phyloP scores from a whole-genome alignment of 331 rosid genomes.

The Acacia concinna region DNA sequence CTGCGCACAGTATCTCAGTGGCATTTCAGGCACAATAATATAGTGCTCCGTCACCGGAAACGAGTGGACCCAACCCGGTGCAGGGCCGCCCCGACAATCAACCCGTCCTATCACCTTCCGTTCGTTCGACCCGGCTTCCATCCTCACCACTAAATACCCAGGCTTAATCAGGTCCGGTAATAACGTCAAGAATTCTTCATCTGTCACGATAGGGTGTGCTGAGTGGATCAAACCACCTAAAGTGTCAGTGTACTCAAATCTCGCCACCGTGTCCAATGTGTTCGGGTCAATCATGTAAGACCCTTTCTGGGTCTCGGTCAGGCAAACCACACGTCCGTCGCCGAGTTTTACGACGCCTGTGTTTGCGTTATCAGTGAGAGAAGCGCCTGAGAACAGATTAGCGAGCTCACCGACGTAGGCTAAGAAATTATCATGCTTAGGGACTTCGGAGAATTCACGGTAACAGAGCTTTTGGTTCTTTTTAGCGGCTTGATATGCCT shows the following conservation, averaged over 20 bases:
- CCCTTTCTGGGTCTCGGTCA: slow-evolving; percentile 94
- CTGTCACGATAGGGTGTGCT: slow-evolving; percentile 91
- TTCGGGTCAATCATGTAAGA: slow-evolving; percentile 72
- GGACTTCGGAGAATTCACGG: slow-evolving; percentile 92
- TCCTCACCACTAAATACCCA: slow-evolving; percentile 74
- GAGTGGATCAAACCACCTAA: slow-evolving; percentile 88
- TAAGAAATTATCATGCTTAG: slow-evolving; percentile 63
- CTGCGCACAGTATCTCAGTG: slow-evolving; percentile 81
- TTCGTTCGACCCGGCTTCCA: slow-evolving; percentile 73
- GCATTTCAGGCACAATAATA: slow-evolving; percentile 82
- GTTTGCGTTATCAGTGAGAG: slow-evolving; percentile 85
- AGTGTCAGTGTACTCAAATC: slow-evolving; percentile 70
- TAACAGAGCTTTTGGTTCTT: slow-evolving; percentile 67
- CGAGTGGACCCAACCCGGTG: slow-evolving; percentile 96
- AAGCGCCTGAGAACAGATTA: slow-evolving; percentile 71
- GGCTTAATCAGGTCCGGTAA: slow-evolving; percentile 79
- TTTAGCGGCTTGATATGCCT: slow-evolving; percentile 81
- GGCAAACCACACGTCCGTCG: slow-evolving; percentile 86
- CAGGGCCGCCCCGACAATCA: slow-evolving; percentile 61
- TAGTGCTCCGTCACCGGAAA: slow-evolving; percentile 84
- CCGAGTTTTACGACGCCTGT: slow-evolving; percentile 82
- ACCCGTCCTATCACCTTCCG: slow-evolving; percentile 80
- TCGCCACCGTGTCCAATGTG: slow-evolving; percentile 67
- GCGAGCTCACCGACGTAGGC: slow-evolving; percentile 78
- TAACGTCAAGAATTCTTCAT: slow-evolving; percentile 65